These are phyloP conservation scores for Barbarea vulgaris DNA, from an alignment of 345 rosid genomes.

Conservation along the genomic window DNA sequence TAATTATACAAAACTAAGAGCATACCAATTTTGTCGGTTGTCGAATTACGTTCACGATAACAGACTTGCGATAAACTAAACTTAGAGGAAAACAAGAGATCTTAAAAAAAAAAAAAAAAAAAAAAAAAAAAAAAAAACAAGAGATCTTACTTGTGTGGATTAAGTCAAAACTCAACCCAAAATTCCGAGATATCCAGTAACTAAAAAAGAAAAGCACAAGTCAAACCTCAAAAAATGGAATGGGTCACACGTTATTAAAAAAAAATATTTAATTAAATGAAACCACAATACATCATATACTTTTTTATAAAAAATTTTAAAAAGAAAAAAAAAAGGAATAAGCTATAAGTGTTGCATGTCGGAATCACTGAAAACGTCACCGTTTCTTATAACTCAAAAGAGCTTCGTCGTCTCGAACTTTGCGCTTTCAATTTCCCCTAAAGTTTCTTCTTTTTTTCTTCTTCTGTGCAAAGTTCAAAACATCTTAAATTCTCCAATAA, in stretches of 20 bases:
- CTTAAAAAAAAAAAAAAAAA: not conserved
- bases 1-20: not conserved
- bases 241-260: constrained; percentile 26
- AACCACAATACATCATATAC: not conserved
- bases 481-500: constrained; percentile 9
- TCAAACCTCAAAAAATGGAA: constrained; percentile 23
- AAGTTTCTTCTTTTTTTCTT: constrained; percentile 3
- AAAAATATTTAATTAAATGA: not conserved
- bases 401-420: constrained; percentile 35
- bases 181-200: constrained; percentile 17
- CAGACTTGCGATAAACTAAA: not conserved
- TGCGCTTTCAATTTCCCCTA: constrained; percentile 26
- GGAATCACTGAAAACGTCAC: constrained; percentile 3
- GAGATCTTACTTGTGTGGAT: not conserved
- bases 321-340: not conserved
- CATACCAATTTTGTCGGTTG: not conserved
- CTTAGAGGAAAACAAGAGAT: not conserved
- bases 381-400: constrained; percentile 1
- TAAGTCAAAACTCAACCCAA: constrained; percentile 20
- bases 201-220: constrained; percentile 21
- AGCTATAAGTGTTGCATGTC: constrained; percentile 28
- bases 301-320: no score
- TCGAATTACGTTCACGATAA: not conserved
- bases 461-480: constrained; percentile 30
- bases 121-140: not conserved